A percentile compares a stretch with the other conserved stretches of the same genome.
Evolutionary conservation across 306 rosid species (phyloP).

Genomic region (Vigna mungo): DNA sequence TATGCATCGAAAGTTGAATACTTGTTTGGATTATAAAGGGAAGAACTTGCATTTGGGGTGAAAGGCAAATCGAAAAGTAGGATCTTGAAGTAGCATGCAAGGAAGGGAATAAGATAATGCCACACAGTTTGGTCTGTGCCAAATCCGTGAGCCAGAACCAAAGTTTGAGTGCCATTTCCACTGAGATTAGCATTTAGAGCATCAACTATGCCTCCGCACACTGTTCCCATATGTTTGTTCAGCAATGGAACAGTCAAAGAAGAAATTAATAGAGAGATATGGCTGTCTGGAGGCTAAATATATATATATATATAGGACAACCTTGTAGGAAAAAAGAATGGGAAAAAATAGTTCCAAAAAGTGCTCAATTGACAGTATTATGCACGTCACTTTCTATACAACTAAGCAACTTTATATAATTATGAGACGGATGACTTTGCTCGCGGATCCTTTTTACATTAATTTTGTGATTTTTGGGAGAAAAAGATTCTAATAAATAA

Average conservation of each 20-base stretch:
- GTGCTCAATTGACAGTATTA: background rate
- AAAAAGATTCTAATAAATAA: too few relatives aligned
- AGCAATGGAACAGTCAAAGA: background rate
- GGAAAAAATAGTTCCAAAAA: background rate
- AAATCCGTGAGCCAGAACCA: conserved; percentile 62
- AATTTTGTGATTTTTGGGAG: too few relatives aligned
- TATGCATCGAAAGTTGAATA: conserved; percentile 56
- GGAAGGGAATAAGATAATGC: conserved; percentile 56
- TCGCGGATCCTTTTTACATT: too few relatives aligned
- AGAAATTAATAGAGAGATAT: background rate
- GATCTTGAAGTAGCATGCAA: conserved; percentile 65
- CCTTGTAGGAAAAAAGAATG: too few relatives aligned
- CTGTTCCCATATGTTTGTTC: conserved; percentile 39
- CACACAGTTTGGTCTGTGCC: conserved; percentile 54
- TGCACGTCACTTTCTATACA: background rate
- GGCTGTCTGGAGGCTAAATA: background rate
- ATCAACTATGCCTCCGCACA: conserved; percentile 43
- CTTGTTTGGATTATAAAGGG: conserved; percentile 46
- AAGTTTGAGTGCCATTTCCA: conserved; percentile 59
- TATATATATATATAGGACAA: background rate
- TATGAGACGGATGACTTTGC: background rate
- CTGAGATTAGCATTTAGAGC: conserved; percentile 55
- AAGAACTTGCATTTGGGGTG: conserved; percentile 47
- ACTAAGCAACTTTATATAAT: background rate
- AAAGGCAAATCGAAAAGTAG: conserved; percentile 61